These are phyloP conservation scores for Melaleuca alternifolia DNA, from an alignment of 345 rosid species.

Conservation along the genomic window DNA sequence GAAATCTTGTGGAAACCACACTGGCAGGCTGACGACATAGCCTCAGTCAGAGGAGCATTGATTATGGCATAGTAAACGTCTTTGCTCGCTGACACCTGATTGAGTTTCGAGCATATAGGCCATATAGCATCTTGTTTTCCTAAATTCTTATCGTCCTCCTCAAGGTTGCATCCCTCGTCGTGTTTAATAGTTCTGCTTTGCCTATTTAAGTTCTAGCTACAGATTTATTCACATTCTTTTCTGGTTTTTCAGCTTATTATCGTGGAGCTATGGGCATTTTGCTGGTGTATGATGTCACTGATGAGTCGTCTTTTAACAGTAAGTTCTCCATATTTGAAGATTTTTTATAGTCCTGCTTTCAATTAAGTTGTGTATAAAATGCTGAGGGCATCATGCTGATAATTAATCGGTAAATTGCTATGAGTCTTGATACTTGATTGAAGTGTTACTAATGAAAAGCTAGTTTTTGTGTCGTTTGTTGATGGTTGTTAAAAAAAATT, in stretches of 20 bases:
- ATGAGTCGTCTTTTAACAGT: constrained; percentile 80
- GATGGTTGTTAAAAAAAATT: not conserved
- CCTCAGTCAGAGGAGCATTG: not conserved
- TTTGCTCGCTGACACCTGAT: not conserved
- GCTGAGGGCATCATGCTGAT: not conserved
- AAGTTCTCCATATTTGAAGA: not conserved
- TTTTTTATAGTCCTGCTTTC: not conserved
- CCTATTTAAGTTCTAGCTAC: not conserved
- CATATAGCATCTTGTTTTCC: not conserved
- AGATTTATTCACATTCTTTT: not conserved
- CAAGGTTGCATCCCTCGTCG: not conserved
- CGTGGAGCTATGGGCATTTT: constrained; percentile 88
- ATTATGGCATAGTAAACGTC: not conserved
- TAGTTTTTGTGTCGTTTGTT: not conserved
- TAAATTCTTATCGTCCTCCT: not conserved
- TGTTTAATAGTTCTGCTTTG: not conserved
- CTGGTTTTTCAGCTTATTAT: constrained; percentile 42
- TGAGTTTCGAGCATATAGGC: not conserved
- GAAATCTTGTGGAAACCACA: not conserved
- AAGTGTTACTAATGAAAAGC: not conserved
- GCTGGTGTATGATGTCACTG: constrained; percentile 76
- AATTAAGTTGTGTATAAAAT: not conserved
- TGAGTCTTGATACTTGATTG: not conserved
- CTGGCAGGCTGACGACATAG: not conserved
- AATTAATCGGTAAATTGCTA: not conserved